Evolutionary conservation across 345 rosid species (phyloP).

Genomic region (Raphanus sativus): DNA sequence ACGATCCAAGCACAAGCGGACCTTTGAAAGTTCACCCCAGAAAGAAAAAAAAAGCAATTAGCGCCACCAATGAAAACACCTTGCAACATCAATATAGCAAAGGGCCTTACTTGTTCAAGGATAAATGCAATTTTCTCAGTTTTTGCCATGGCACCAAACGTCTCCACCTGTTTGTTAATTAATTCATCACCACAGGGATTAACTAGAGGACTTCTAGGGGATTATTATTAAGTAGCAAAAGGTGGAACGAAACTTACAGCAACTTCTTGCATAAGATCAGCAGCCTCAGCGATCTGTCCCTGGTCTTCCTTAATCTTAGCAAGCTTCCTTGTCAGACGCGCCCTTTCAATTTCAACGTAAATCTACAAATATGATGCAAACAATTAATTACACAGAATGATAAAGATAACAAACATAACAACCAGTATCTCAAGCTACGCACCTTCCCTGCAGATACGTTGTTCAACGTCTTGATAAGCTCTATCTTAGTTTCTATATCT

Average conservation of each 20-base stretch:
- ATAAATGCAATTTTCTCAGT: constrained; percentile 99
- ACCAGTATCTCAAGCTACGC: too few relatives aligned
- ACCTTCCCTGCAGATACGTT: constrained; percentile 97
- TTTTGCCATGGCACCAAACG: constrained; percentile 98
- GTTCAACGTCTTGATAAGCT: constrained; percentile 83
- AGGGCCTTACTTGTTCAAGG: constrained; percentile 77
- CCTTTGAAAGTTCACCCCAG: constrained; percentile 50
- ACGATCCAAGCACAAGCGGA: constrained; percentile 92
- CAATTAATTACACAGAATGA: not conserved
- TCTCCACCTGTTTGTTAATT: constrained; percentile 85
- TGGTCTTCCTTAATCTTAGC: constrained; percentile 98
- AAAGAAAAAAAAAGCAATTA: constrained; percentile 2
- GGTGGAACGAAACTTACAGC: constrained; percentile 56
- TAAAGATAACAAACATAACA: not conserved
- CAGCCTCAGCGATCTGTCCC: constrained; percentile 95
- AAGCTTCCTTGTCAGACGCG: constrained; percentile 84
- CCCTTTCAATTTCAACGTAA: constrained; percentile 97
- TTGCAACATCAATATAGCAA: not conserved
- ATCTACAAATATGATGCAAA: constrained; percentile 45
- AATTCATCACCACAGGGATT: constrained; percentile 5
- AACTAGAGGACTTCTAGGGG: not conserved
- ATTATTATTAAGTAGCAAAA: constrained; percentile 2
- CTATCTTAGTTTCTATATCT: constrained; percentile 85
- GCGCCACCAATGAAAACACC: not conserved
- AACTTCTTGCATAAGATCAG: constrained; percentile 99